Percentiles rank a stretch among this genome's conserved stretches.
Conservation (phyloP, 192 early-diverging fungal species). For the Lunasporangiospora selenospora region DNA sequence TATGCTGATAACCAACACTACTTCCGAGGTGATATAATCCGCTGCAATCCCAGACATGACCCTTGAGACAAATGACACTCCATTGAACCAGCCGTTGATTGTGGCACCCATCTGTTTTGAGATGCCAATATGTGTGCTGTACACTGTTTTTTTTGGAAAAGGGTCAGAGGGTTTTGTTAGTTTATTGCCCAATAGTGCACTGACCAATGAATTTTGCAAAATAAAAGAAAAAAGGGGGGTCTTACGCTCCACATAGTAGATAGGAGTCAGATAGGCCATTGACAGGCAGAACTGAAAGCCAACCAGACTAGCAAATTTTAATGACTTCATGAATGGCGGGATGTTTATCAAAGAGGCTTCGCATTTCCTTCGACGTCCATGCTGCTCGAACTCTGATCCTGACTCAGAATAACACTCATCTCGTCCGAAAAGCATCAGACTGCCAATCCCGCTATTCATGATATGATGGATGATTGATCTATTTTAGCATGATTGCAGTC, state of each 20-base stretch:
- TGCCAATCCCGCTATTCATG: slow-evolving; percentile 6
- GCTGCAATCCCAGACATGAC: slow-evolving; percentile 19
- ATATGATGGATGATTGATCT: no score
- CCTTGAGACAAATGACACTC: slow-evolving; percentile 29
- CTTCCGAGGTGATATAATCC: slow-evolving; percentile 48
- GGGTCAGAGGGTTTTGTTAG: no score
- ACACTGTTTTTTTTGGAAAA: slow-evolving; percentile 16
- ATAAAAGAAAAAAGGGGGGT: background rate
- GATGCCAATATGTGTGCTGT: slow-evolving; percentile 22
- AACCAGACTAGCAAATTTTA: slow-evolving; percentile 7
- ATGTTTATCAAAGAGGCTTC: background rate
- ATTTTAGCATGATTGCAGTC: no score
- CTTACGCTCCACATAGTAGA: slow-evolving; percentile 37
- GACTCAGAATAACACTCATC: background rate
- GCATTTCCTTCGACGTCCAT: background rate
- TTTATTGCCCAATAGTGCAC: no score
- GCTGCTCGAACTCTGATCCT: background rate
- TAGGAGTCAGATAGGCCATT: slow-evolving; percentile 24
- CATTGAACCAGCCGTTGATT: slow-evolving; percentile 35
- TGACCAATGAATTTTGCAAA: no score
- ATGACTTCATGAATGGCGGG: slow-evolving; percentile 3
- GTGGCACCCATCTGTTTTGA: slow-evolving; percentile 18
- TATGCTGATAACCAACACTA: slow-evolving; percentile 19
- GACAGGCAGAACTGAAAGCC: slow-evolving; percentile 14
- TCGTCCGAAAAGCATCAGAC: slow-evolving; percentile 13